Evolutionary conservation across 768 basidiomycete genomes (phyloP).

Genomic region (Mycena rebaudengoi): DNA sequence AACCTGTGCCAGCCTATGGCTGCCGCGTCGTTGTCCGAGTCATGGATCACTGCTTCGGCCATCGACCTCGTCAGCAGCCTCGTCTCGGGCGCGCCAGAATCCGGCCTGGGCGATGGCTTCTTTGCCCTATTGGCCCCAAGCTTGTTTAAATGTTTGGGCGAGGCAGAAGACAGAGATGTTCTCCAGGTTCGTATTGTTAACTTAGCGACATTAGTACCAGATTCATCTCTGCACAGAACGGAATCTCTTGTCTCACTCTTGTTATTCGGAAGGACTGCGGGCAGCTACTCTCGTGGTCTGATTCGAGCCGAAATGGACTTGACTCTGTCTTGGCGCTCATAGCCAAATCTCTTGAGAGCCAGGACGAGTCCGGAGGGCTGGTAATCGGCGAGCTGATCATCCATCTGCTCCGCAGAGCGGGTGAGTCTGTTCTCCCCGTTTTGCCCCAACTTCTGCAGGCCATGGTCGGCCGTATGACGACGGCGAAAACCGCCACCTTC

Average conservation of each 20-base stretch:
- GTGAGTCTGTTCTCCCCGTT: conserved; percentile 81
- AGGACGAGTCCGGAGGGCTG: conserved; percentile 92
- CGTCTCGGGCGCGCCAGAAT: conserved; percentile 67
- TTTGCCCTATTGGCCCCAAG: conserved; percentile 78
- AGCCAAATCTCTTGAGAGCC: conserved; percentile 76
- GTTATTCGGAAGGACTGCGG: conserved; percentile 88
- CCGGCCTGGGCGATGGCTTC: conserved; percentile 81
- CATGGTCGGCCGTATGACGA: conserved; percentile 81
- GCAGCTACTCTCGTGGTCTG: conserved; percentile 83
- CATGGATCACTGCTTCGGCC: conserved; percentile 81
- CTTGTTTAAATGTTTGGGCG: conserved; percentile 73
- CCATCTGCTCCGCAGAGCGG: conserved; percentile 87
- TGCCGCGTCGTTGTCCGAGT: conserved; percentile 65
- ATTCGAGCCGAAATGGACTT: conserved; percentile 77
- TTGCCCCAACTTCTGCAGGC: conserved; percentile 88
- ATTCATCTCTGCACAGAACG: conserved; percentile 64
- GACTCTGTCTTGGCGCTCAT: conserved; percentile 79
- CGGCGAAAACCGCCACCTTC: conserved; percentile 91
- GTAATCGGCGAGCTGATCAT: conserved; percentile 96
- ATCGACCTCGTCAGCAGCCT: conserved; percentile 84
- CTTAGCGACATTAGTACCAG: not conserved
- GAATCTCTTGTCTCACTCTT: conserved; percentile 81
- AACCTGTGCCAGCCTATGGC: conserved; percentile 72
- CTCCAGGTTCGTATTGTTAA: conserved; percentile 63
- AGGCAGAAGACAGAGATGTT: conserved; percentile 87